A percentile compares a stretch with the other conserved stretches of the same genome.
These are phyloP conservation scores for Beta corolliflora DNA, from an alignment of 179 eudicot genomes.

Conservation along the genomic window DNA sequence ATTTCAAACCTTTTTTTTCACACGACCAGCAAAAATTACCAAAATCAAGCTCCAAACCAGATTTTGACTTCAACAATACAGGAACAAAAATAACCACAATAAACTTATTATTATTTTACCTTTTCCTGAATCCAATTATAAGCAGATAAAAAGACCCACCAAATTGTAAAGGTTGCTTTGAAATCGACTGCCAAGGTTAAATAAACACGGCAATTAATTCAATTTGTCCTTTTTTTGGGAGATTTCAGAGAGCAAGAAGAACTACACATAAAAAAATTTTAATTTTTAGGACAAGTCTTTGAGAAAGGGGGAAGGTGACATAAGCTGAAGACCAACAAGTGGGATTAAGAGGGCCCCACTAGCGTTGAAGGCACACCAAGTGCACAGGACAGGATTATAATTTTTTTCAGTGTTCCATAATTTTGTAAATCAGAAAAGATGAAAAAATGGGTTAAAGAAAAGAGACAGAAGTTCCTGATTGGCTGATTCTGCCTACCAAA, in stretches of 20 bases:
- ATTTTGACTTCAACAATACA: slow-evolving; percentile 16
- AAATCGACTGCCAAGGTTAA: background rate
- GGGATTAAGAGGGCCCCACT: slow-evolving; percentile 22
- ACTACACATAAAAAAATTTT: background rate
- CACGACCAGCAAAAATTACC: background rate
- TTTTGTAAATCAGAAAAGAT: background rate
- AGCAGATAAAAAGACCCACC: slow-evolving; percentile 20
- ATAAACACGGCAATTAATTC: slow-evolving; percentile 9
- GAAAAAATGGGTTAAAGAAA: background rate
- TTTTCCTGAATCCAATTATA: background rate
- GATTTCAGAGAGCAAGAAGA: background rate
- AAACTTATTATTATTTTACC: slow-evolving; percentile 1
- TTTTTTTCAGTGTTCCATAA: no score
- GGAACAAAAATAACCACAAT: background rate
- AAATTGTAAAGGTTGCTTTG: no score
- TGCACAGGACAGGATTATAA: background rate
- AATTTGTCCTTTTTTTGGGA: background rate
- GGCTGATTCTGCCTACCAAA: slow-evolving; percentile 21
- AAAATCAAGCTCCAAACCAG: background rate
- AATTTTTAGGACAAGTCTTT: background rate
- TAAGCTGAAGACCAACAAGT: slow-evolving; percentile 19
- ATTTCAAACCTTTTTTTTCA: slow-evolving; percentile 8
- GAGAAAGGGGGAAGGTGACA: slow-evolving; percentile 15
- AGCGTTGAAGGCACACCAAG: slow-evolving; percentile 4
- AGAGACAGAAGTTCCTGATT: background rate